These are phyloP conservation scores for Candida endomychidarum DNA, from an alignment of 805 yeast genomes.

Conservation along the genomic window DNA sequence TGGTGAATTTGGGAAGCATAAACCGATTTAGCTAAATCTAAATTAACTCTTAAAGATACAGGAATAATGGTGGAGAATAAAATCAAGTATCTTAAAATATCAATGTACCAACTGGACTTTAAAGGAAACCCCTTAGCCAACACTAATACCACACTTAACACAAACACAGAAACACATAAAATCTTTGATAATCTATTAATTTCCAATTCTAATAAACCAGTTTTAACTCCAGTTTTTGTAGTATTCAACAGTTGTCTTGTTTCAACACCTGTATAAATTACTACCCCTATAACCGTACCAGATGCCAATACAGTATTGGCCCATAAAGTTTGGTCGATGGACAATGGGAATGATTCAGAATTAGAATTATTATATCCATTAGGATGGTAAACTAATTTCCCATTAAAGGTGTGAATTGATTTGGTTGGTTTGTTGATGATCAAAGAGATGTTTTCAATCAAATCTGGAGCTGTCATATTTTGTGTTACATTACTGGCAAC, in stretches of 20 bases:
- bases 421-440: slow-evolving; percentile 85
- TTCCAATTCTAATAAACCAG: slow-evolving; percentile 87
- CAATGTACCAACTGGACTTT: slow-evolving; percentile 76
- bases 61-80: slow-evolving; percentile 95
- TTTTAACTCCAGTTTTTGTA: slow-evolving; percentile 79
- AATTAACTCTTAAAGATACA: slow-evolving; percentile 88
- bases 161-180: slow-evolving; percentile 80
- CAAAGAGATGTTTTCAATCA: slow-evolving; percentile 48
- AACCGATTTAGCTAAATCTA: slow-evolving; percentile 93
- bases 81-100: slow-evolving; percentile 85
- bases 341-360: slow-evolving; percentile 55
- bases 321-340: slow-evolving; percentile 94
- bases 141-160: slow-evolving; percentile 74
- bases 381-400: slow-evolving; percentile 60
- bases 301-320: slow-evolving; percentile 97
- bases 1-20: slow-evolving; percentile 95
- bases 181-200: slow-evolving; percentile 86
- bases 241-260: slow-evolving; percentile 96
- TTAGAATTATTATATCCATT: slow-evolving; percentile 15
- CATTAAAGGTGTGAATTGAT: slow-evolving; percentile 77
- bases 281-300: slow-evolving; percentile 85
- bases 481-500: slow-evolving; percentile 78
- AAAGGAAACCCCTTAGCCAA: slow-evolving; percentile 71
- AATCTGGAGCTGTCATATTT: slow-evolving; percentile 42
- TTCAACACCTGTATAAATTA: slow-evolving; percentile 87